Conservation (phyloP, 805 yeast species). For the Wickerhamomyces hampshirensis region DNA sequence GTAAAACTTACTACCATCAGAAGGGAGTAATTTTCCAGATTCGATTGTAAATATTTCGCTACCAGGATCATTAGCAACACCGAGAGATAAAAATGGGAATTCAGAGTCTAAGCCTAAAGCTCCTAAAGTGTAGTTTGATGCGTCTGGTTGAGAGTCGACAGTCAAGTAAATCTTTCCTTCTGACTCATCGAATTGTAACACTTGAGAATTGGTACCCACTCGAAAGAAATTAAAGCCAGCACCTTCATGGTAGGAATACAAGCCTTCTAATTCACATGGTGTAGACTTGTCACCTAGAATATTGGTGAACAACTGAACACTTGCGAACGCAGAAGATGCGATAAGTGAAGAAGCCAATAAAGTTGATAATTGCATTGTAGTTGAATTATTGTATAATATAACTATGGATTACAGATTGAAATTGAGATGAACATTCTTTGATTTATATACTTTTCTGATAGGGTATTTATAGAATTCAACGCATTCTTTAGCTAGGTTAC, state of each 20-base stretch:
- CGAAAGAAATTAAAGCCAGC: conserved; percentile 19
- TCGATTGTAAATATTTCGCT: conserved; percentile 2
- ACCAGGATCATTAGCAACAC: conserved; percentile 3
- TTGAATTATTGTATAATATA: too few species aligned
- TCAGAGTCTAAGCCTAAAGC: background rate
- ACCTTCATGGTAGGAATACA: conserved; percentile 17
- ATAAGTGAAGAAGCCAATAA: background rate
- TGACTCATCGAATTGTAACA: conserved; percentile 2
- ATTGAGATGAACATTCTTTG: too few species aligned
- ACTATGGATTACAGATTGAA: too few species aligned
- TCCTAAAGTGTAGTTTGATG: conserved; percentile 2
- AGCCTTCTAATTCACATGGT: background rate
- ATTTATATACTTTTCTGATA: too few species aligned
- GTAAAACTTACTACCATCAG: conserved; percentile 29
- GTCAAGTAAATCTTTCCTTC: conserved; percentile 4
- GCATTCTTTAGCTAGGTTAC: too few species aligned
- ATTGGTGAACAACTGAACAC: background rate
- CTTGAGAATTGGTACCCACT: conserved; percentile 11
- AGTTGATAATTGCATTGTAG: background rate
- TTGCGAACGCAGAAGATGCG: background rate
- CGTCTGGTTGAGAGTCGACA: background rate
- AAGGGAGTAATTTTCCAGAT: conserved; percentile 26
- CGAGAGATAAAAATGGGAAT: conserved; percentile 9
- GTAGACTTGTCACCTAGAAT: background rate
- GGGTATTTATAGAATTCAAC: too few species aligned